Evolutionary conservation across 257 asterid genomes (phyloP).

Genomic region (Solanum virginianum): DNA sequence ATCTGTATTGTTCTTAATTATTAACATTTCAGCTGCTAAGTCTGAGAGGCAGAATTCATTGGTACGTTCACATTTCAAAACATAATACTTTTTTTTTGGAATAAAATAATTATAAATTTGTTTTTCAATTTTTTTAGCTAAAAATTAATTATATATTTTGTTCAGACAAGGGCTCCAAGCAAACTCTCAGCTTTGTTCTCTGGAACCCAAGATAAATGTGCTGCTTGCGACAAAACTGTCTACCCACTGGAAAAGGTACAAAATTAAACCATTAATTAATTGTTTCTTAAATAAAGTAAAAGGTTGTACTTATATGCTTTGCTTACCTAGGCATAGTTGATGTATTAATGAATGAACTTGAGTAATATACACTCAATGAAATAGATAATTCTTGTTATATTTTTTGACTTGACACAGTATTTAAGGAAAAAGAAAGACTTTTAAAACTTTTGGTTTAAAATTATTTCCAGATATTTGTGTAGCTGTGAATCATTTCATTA

Average conservation of each 20-base stretch:
- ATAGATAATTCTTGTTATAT: fast-evolving
- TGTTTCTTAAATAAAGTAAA: too few relatives aligned
- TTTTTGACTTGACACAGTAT: too few relatives aligned
- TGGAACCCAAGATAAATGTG: slow-evolving; percentile 75
- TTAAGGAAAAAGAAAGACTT: too few relatives aligned
- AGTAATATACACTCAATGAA: background rate
- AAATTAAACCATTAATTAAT: background rate
- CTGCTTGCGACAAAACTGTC: slow-evolving; percentile 66
- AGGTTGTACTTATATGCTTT: background rate
- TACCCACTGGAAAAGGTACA: slow-evolving; percentile 53
- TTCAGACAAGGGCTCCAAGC: slow-evolving; percentile 45
- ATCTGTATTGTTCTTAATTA: background rate
- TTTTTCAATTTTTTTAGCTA: background rate
- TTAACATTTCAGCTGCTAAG: slow-evolving; percentile 22
- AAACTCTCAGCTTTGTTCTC: slow-evolving; percentile 63
- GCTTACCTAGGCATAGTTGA: background rate
- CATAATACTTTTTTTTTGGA: too few relatives aligned
- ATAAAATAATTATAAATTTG: background rate
- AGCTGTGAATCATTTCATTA: too few relatives aligned
- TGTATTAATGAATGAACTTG: background rate
- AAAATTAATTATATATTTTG: background rate
- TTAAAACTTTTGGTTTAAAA: too few relatives aligned
- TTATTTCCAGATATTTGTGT: too few relatives aligned
- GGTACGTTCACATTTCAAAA: slow-evolving; percentile 13
- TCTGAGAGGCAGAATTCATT: slow-evolving; percentile 25